These are phyloP conservation scores for Phytophthora sansomeana DNA, from an alignment of 352 stramenopile species.

Conservation along the genomic window DNA sequence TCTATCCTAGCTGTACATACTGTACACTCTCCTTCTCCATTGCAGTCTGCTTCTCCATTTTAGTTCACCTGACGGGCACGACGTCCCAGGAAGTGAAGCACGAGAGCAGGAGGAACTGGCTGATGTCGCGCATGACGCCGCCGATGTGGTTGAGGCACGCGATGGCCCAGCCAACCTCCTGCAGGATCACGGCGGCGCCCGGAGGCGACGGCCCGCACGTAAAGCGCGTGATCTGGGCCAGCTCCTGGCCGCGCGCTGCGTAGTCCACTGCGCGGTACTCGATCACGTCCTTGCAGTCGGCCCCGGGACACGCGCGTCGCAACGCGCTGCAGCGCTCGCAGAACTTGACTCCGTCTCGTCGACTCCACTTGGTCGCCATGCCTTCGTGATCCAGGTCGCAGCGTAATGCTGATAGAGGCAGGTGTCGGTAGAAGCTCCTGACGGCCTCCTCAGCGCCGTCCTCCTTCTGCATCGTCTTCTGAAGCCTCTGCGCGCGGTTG, in stretches of 20 bases:
- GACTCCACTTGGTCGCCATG: slow-evolving; percentile 45
- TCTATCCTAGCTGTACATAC: slow-evolving; percentile 18
- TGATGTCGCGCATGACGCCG: slow-evolving; percentile 38
- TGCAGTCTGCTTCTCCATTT: too few relatives aligned
- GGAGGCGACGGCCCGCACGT: slow-evolving; percentile 20
- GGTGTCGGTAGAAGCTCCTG: slow-evolving; percentile 81
- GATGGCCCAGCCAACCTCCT: slow-evolving; percentile 39
- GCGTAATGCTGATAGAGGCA: slow-evolving; percentile 66
- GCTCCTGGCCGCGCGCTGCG: slow-evolving; percentile 29
- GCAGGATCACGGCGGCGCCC: slow-evolving; percentile 22
- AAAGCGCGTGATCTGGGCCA: slow-evolving; percentile 25
- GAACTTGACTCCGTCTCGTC: slow-evolving; percentile 39
- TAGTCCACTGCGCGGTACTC: slow-evolving; percentile 51
- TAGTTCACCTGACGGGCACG: slow-evolving; percentile 19
- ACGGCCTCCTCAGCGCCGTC: slow-evolving; percentile 85
- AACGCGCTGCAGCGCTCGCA: slow-evolving; percentile 41
- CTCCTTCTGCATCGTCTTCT: slow-evolving; percentile 70
- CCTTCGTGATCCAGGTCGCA: slow-evolving; percentile 47
- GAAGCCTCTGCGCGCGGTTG: slow-evolving; percentile 52
- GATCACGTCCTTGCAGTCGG: slow-evolving; percentile 34
- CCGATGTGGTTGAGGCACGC: slow-evolving; percentile 41
- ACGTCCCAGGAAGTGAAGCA: slow-evolving; percentile 44
- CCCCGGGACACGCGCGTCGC: slow-evolving; percentile 23
- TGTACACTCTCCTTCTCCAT: slow-evolving; percentile 7
- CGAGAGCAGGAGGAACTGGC: slow-evolving; percentile 42